Conservation (phyloP, 306 rosid genomes). For the Malus sylvestris region DNA sequence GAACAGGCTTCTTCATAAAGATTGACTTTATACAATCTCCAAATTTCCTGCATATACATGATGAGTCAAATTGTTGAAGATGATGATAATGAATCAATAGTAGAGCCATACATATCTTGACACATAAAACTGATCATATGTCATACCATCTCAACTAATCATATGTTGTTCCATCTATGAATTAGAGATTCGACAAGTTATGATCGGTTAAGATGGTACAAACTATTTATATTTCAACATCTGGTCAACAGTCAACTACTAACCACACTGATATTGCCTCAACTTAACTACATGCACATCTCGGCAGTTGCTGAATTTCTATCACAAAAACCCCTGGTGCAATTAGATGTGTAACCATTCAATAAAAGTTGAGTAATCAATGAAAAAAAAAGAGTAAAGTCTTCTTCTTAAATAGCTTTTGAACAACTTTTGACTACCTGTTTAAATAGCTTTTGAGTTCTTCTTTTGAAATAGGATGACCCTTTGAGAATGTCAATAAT, state of each 20-base stretch:
- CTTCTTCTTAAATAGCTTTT: no score
- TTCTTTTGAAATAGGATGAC: background rate
- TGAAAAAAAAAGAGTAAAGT: background rate
- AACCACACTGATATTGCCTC: no score
- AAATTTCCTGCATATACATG: background rate
- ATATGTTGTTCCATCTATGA: background rate
- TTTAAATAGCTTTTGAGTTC: background rate
- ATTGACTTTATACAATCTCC: background rate
- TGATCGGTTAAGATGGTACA: background rate
- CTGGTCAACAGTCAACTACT: no score
- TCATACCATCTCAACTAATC: background rate
- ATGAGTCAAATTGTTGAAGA: background rate
- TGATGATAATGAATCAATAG: background rate
- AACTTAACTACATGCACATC: no score
- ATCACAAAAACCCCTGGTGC: no score
- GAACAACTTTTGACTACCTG: background rate
- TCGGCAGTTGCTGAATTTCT: no score
- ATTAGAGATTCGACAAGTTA: background rate
- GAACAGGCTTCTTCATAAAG: background rate
- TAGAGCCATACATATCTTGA: background rate
- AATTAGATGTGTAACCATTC: no score
- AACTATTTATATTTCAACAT: background rate
- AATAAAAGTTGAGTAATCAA: background rate
- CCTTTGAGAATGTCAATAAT: slow-evolving; percentile 2
- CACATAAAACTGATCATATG: background rate